phyloP scores from a whole-genome alignment of 768 basidiomycete genomes.

The Mycena galericulata region DNA sequence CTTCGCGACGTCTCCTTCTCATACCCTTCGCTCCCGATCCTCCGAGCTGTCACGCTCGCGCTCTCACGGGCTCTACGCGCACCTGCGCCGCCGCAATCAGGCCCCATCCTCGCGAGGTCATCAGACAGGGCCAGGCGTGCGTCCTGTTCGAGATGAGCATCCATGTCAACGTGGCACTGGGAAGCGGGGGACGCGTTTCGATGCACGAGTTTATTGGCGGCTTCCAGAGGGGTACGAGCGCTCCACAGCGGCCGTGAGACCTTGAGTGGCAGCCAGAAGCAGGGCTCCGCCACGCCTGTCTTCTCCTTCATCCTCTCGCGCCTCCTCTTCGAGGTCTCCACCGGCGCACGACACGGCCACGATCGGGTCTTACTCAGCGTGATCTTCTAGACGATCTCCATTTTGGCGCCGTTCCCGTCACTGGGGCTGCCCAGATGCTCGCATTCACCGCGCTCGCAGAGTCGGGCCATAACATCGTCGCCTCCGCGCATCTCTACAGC shows the following conservation, averaged over 20 bases:
- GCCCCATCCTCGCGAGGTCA: conserved; percentile 74
- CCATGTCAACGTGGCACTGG: conserved; percentile 91
- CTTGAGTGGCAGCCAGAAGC: conserved; percentile 92
- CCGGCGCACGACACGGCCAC: conserved; percentile 70
- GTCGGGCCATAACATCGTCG: too few species aligned
- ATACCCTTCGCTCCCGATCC: conserved; percentile 83
- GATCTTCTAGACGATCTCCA: conserved; percentile 67
- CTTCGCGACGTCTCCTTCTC: conserved; percentile 82
- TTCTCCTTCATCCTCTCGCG: conserved; percentile 92
- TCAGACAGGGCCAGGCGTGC: conserved; percentile 80
- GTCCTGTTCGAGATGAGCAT: conserved; percentile 85
- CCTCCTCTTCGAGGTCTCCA: conserved; percentile 81
- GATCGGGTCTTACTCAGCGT: conserved; percentile 53
- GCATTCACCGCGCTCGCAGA: too few species aligned
- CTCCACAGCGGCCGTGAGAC: conserved; percentile 81
- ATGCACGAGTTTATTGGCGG: conserved; percentile 86
- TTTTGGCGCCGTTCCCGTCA: conserved; percentile 18
- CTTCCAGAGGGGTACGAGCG: conserved; percentile 90
- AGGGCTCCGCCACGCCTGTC: conserved; percentile 91
- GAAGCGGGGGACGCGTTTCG: conserved; percentile 82
- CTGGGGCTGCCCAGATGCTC: too few species aligned
- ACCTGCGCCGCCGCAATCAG: conserved; percentile 68
- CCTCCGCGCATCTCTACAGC: too few species aligned
- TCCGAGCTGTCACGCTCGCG: conserved; percentile 74
- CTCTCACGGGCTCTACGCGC: conserved; percentile 85